A percentile compares a stretch with the other conserved stretches of the same genome.
Evolutionary conservation across 306 rosid species (phyloP).

Genomic region (Macrotyloma uniflorum): DNA sequence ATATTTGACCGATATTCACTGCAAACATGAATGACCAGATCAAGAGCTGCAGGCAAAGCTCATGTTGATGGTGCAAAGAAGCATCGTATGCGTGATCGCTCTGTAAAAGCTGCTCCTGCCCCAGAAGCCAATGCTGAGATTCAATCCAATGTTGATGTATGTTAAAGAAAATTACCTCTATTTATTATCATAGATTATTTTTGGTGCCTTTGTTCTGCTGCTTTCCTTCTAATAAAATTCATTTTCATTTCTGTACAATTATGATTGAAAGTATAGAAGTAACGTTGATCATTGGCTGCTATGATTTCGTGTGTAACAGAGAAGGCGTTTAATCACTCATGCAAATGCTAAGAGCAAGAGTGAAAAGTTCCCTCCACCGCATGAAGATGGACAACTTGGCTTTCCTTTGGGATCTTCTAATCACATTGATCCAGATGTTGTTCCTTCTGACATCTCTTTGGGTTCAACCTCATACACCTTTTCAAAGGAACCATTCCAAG

Average conservation of each 20-base stretch:
- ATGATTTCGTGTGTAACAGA: conserved; percentile 59
- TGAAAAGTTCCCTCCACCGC: conserved; percentile 96
- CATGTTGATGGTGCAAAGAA: conserved; percentile 75
- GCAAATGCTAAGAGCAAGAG: conserved; percentile 98
- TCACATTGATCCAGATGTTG: conserved; percentile 74
- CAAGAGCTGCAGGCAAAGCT: conserved; percentile 71
- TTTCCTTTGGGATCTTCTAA: conserved; percentile 80
- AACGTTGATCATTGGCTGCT: conserved; percentile 9
- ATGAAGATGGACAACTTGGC: conserved; percentile 90
- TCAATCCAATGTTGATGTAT: conserved; percentile 83
- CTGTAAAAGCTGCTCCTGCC: conserved; percentile 66
- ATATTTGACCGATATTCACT: conserved; percentile 5
- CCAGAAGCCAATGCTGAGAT: conserved; percentile 96
- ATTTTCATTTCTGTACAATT: background rate
- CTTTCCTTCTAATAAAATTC: background rate
- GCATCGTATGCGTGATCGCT: conserved; percentile 63
- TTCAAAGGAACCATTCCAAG: conserved; percentile 70
- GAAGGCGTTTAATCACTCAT: conserved; percentile 78
- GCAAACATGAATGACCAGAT: conserved; percentile 50
- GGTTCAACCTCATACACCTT: conserved; percentile 65
- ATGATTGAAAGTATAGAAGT: conserved; percentile 2
- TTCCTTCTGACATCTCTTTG: conserved; percentile 71
- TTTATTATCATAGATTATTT: background rate
- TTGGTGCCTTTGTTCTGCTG: conserved; percentile 1
- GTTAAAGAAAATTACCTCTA: conserved; percentile 37